Base-by-base conservation (phyloP, 495 filamentous ascomycete species). In the Aspergillus ellipticus region DNA sequence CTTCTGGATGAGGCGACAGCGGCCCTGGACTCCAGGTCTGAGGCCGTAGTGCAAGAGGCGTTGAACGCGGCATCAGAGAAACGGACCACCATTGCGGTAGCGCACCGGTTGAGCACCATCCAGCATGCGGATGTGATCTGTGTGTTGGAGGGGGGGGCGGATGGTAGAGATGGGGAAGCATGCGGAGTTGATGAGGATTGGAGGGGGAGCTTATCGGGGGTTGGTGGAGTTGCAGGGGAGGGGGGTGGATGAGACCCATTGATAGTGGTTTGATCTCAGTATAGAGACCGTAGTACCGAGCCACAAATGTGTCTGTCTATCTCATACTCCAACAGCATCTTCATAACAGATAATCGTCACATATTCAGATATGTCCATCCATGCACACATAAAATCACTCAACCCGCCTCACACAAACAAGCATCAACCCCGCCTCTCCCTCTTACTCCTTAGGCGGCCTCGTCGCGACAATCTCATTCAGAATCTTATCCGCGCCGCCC, bases 1-100 rank as follows among this genome's bases (percentile, higher is more conserved):
- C 67, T 92, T 11, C 70, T 91, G 1, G 88, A 91, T 58, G 88
- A 91, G 70, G 85, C 88, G 6, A 91, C 88, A 1, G 80, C 75
- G 4, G 79, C 79, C 33, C 72, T 90, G 19, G 88, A 91, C 58
- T 82, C 84, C 11, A 79, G 86, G 66, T 81, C 78, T 22, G 88
- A 90, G 73, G 79, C 78, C 59, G 65, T 85, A 10, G 83, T 91
- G 5, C 86, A 89, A 65, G 69, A 67, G 8, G 85, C 87, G 0
- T 74, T 90, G 53, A 83, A 87, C 13, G 77, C 84, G 4, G 68
- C 79, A 2, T 74, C 73, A 53, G 78, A 75, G 16, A 51, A 62
- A 11, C 67, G 63, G 20, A 68, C 86, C 50, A 90, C 85, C 0
- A 87, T 84, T 19, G 84, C 80, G 0, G 82, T 91, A 10, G 88